Evolutionary conservation across 306 rosid genomes (phyloP).

Genomic region (Cyclanthera cordifolia): DNA sequence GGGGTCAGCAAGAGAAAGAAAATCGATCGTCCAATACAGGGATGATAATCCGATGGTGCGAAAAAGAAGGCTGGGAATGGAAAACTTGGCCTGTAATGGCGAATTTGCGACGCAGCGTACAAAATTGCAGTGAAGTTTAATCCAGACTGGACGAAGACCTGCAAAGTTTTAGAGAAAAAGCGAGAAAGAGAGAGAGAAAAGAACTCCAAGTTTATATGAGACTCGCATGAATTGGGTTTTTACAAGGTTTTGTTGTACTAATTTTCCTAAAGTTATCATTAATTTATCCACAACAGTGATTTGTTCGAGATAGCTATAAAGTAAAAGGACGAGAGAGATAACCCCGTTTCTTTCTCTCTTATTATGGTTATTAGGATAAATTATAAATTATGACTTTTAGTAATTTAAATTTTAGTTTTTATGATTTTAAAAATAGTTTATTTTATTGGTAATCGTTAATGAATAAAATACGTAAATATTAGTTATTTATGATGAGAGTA

Average conservation of each 20-base stretch:
- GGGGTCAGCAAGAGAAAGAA: neutral
- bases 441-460: too few species aligned
- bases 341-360: neutral
- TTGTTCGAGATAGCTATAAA: neutral
- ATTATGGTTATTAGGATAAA: too few species aligned
- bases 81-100: neutral
- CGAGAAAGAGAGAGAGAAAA: neutral
- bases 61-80: neutral
- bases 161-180: neutral
- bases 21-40: neutral
- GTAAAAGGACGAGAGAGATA: neutral
- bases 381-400: too few species aligned
- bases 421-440: too few species aligned
- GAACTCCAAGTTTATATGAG: conserved; percentile 5
- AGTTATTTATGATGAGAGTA: too few species aligned
- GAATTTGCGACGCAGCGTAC: neutral
- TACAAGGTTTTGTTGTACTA: neutral
- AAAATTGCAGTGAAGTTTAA: neutral
- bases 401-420: too few species aligned
- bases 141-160: neutral
- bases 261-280: neutral
- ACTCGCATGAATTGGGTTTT: neutral
- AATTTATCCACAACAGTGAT: neutral
- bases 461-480: too few species aligned
- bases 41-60: neutral